These are phyloP conservation scores for Chaetomium sp. DNA, from an alignment of 2,329 filamentous ascomycete species.

Conservation along the genomic window DNA sequence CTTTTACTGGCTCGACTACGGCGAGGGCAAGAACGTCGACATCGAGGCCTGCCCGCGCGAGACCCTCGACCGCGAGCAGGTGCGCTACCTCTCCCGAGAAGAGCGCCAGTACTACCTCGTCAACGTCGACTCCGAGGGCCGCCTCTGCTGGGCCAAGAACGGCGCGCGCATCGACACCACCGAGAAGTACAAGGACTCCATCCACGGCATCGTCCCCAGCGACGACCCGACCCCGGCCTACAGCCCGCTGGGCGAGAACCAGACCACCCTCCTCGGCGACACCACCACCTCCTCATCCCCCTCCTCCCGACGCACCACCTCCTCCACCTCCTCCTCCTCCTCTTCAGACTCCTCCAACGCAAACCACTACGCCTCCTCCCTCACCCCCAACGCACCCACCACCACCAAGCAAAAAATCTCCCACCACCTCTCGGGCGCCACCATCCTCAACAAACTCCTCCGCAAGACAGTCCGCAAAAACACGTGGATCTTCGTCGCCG, in stretches of 20 bases:
- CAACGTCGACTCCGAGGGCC: conserved; percentile 70
- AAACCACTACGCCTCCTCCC: conserved; percentile 47
- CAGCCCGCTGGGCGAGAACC: conserved; percentile 36
- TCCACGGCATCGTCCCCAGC: conserved; percentile 69
- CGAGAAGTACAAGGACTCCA: conserved; percentile 73
- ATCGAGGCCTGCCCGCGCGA: conserved; percentile 72
- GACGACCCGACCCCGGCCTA: conserved; percentile 63
- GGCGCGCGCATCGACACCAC: conserved; percentile 75
- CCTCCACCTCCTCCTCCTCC: conserved; percentile 18
- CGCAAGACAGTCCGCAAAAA: conserved; percentile 80
- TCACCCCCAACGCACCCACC: conserved; percentile 59
- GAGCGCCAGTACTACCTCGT: conserved; percentile 82
- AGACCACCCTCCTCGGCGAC: conserved; percentile 37
- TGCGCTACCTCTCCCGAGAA: conserved; percentile 81
- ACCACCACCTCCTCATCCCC: conserved; percentile 35
- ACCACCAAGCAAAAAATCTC: conserved; percentile 59
- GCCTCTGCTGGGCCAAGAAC: conserved; percentile 87
- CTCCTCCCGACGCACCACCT: conserved; percentile 22
- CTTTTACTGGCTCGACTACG: conserved; percentile 90
- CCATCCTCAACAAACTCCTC: conserved; percentile 76
- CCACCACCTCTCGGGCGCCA: conserved; percentile 67
- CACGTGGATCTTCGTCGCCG: conserved; percentile 92
- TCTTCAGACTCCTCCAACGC: conserved; percentile 59
- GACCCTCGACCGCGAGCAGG: conserved; percentile 73
- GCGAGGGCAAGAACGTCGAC: conserved; percentile 71